phyloP scores from a whole-genome alignment of 129 eudicot species.

The Arctium lappa region DNA sequence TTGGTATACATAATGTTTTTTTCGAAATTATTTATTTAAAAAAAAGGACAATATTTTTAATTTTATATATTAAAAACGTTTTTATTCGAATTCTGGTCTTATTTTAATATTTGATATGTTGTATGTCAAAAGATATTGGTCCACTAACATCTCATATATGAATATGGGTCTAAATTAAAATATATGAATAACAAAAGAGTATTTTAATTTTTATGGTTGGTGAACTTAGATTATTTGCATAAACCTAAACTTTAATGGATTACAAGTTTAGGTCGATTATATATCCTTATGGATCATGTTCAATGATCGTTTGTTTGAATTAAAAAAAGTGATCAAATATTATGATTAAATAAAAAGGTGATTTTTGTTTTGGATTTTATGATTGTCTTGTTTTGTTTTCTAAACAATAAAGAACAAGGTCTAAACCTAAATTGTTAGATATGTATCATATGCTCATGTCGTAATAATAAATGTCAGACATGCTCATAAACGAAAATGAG shows the following conservation, averaged over 20 bases:
- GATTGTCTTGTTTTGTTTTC: not conserved
- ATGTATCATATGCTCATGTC: slow-evolving; percentile 6
- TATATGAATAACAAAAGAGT: not conserved
- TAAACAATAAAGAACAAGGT: not conserved
- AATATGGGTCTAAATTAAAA: not conserved
- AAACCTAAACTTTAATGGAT: no score
- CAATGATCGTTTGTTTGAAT: not conserved
- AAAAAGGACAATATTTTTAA: not conserved
- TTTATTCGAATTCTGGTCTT: not conserved
- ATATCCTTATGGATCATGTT: not conserved
- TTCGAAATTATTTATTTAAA: no score
- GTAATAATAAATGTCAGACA: slow-evolving; percentile 20
- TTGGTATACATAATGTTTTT: not conserved
- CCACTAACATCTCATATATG: not conserved
- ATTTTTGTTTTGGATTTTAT: not conserved
- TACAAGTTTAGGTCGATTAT: not conserved
- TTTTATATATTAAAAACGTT: not conserved
- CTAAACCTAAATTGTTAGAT: slow-evolving; percentile 2
- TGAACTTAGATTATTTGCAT: no score
- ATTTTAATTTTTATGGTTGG: no score
- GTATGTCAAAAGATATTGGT: not conserved
- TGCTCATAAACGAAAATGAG: slow-evolving; percentile 8
- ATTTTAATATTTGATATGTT: not conserved
- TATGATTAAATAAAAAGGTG: not conserved
- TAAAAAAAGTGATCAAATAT: not conserved